Base-by-base conservation (phyloP, 2,329 filamentous ascomycete species). In the Stylonectria norvegica region DNA sequence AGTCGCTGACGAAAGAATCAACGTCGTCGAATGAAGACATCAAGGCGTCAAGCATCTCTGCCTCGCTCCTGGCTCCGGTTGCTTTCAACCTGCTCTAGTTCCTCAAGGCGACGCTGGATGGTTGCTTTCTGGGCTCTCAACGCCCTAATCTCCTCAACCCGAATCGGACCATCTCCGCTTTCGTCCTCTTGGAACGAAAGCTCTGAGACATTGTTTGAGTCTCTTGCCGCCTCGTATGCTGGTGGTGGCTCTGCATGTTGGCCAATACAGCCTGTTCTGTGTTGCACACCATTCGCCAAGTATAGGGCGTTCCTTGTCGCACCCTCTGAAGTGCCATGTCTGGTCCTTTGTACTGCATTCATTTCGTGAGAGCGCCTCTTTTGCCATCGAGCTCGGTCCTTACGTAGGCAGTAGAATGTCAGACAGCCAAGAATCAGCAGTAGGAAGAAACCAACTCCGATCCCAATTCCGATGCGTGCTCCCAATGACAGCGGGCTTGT, bases 401-500 rank as follows among this genome's bases (percentile, higher is more conserved):
- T 52, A 17, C 55, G 58, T 7, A 58, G 29, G 19, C 63, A 49
- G 22, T 51, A 53, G 19, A 60, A 55, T 4, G 55, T 42, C 25
- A 53, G 23, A 5, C 45, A 38, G 5, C 49, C 62, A 12, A 66
- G 40, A 8, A 49, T 42, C 11, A 66, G 34, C 15, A 66, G 28
- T 10, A 58, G 53, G 23, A 61, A 61, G 5, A 56, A 42, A 5
- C 54, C 48, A 8, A 61, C 56, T 14, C 61, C 61, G 20, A 65
- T 45, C 12, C 63, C 63, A 30, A 67, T 65, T 15, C 63, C 64
- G 23, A 66, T 60, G 19, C 57, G 56, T 12, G 59, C 61, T 8
- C 56, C 50, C 14, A 61, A 31, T 8, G 63, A 56, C n/a, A 66
- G 29, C 3, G 45, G 34, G 4, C 49, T 34, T 9, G 34, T 19